Conservation (phyloP, 768 basidiomycete genomes). For the Tulasnella sp. region DNA sequence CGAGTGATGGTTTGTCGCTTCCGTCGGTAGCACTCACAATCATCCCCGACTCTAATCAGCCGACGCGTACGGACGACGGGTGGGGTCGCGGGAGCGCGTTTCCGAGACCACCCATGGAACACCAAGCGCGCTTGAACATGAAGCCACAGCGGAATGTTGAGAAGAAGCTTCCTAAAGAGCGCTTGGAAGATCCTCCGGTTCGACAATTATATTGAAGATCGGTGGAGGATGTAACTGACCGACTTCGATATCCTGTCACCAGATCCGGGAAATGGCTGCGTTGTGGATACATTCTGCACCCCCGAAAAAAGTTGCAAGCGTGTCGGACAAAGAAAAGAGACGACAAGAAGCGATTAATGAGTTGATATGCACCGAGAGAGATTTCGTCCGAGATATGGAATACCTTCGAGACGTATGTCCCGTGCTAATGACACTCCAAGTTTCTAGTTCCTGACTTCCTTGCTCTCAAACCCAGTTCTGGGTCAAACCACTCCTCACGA, state of each 20-base stretch:
- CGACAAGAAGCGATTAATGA: conserved; percentile 99
- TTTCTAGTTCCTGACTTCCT: neutral
- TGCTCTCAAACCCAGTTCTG: conserved; percentile 48
- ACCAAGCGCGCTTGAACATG: conserved; percentile 92
- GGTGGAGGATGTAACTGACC: too few relatives aligned
- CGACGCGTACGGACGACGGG: conserved; percentile 90
- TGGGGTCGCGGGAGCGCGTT: conserved; percentile 99
- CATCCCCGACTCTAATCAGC: conserved; percentile 92
- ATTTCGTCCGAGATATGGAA: conserved; percentile 98
- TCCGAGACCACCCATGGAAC: conserved; percentile 88
- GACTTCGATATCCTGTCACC: neutral
- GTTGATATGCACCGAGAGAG: conserved; percentile 89
- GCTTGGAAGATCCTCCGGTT: conserved; percentile 76
- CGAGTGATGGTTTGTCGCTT: too few relatives aligned
- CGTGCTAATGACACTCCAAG: neutral
- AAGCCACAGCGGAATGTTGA: conserved; percentile 88
- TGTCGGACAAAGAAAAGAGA: conserved; percentile 91
- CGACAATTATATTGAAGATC: too few relatives aligned
- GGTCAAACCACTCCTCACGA: conserved; percentile 83
- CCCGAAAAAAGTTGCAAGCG: conserved; percentile 88
- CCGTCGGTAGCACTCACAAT: conserved; percentile 47
- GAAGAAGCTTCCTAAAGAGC: conserved; percentile 80
- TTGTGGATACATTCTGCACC: conserved; percentile 98
- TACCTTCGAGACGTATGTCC: conserved; percentile 87
- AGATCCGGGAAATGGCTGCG: conserved; percentile 67